Evolutionary conservation across 257 asterid genomes (phyloP), one percentile per base, ranked within the genome.

Genomic region (Ilex asprella): DNA sequence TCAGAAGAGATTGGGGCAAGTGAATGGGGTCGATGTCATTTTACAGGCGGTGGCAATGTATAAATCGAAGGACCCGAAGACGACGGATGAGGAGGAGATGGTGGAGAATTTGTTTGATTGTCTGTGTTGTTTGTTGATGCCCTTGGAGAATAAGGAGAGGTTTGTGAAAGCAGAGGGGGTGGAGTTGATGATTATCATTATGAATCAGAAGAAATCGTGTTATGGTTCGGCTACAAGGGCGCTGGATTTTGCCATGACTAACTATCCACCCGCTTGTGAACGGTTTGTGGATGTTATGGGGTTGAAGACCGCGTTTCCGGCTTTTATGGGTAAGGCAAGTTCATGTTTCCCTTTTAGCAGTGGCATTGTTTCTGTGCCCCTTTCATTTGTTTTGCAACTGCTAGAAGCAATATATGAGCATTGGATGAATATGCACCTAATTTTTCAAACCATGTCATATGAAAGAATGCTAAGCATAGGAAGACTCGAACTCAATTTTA

Each of bases 251-350:
- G 86, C 97, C 11, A 85, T 87, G 95, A 93, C 99, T 0, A 89
- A 75, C 72, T 89, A 93, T 70, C 97, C 96, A 3, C 97, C 97
- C 31, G 99, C 99, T 0, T 93, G 99, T 58, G 99, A 93, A 77
- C 80, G 99, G 72, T 93, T 93, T 74, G 74, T 93, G 66, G 99
- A 93, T 86, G 97, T 93, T 47, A 82, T 87, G 95, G 99, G 97
- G 56, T 76, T 93, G 69, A 93, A 87, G 94, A 93, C 97, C 49
- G 99, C 92, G 3, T 93, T 93, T 76, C 99, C 99, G 30, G 99
- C 99, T 81, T 93, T 89, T 75, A 93, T 93, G 99, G 99, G 99
- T 87, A 93, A 93, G 99, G 99, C 94, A 93, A 93, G 99, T 93
- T 63, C 82, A 68, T 27, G 61, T 65, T 63, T 70, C 78, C 86